A percentile compares a stretch with the other conserved stretches of the same genome.
Conservation (phyloP, 2,329 filamentous ascomycete genomes). For the Hypoxylon sp. region DNA sequence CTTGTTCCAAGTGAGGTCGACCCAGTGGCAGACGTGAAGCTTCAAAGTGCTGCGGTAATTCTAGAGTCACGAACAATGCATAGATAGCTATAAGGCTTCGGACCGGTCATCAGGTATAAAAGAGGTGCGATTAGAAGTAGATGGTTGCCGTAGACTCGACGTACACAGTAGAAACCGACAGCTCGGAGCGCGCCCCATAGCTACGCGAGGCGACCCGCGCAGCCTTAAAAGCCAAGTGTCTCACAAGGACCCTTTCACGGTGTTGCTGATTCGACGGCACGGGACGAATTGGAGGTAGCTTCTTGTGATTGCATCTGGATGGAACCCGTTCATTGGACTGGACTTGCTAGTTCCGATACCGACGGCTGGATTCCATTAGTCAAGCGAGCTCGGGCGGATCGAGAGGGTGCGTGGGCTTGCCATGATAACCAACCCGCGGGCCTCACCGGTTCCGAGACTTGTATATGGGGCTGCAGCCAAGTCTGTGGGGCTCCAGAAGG, state of each 20-base stretch:
- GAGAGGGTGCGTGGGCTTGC: conserved; percentile 18
- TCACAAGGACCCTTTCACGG: conserved; percentile 4
- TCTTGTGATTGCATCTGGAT: conserved; percentile 5
- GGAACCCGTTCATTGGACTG: conserved; percentile 27
- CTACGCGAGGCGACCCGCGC: conserved; percentile 16
- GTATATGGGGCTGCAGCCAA: conserved; percentile 38
- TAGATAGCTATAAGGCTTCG: neutral
- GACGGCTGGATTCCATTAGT: conserved; percentile 36
- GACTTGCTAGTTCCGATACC: conserved; percentile 29
- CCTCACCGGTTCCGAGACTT: conserved; percentile 16
- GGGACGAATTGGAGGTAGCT: conserved; percentile 2
- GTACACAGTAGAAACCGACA: conserved; percentile 23
- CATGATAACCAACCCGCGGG: conserved; percentile 24
- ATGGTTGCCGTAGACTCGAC: neutral
- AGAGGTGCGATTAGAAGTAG: neutral
- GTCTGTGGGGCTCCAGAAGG: conserved; percentile 37
- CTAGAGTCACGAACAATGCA: neutral
- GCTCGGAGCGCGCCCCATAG: conserved; percentile 14
- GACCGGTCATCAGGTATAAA: neutral
- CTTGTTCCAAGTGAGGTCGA: neutral
- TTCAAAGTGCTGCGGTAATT: neutral
- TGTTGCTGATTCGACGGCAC: conserved; percentile 16
- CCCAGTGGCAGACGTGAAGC: neutral
- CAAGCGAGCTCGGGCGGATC: conserved; percentile 26
- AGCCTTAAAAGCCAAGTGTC: conserved; percentile 16